phyloP scores from a whole-genome alignment of 768 basidiomycete genomes.

The Russula earlei region DNA sequence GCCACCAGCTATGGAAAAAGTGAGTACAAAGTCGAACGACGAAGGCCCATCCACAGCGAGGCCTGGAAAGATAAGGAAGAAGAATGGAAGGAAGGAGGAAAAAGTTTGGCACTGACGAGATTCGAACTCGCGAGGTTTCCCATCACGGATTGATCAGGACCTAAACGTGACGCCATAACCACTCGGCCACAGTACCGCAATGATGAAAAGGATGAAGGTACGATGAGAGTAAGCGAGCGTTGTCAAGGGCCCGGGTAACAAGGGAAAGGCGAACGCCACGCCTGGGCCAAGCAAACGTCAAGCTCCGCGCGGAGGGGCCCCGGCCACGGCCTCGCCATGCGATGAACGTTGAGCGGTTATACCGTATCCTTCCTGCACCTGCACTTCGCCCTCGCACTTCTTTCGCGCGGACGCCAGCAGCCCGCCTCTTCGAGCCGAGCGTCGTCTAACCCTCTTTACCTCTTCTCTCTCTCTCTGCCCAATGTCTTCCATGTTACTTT shows the following conservation, averaged over 20 bases:
- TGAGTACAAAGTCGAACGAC: too few relatives aligned
- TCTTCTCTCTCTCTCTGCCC: not conserved
- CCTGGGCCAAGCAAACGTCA: too few relatives aligned
- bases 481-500: constrained; percentile 8
- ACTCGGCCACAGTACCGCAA: constrained; percentile 47
- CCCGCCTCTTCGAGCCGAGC: not conserved
- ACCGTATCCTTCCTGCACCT: not conserved
- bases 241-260: not conserved
- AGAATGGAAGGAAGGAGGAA: not conserved
- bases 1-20: too few relatives aligned
- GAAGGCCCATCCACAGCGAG: too few relatives aligned
- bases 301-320: too few relatives aligned
- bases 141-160: constrained; percentile 39
- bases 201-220: not conserved
- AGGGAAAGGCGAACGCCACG: too few relatives aligned
- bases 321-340: not conserved
- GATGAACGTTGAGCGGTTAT: not conserved
- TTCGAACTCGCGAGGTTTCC: constrained; percentile 53
- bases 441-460: not conserved
- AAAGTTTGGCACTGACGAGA: constrained; percentile 46
- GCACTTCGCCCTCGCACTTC: not conserved
- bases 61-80: too few relatives aligned
- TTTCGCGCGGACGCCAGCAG: constrained; percentile 8
- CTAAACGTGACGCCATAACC: constrained; percentile 55
- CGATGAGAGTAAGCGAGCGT: too few relatives aligned